phyloP scores from a whole-genome alignment of 2,329 filamentous ascomycete species.

The Nigrospora sphaerica region DNA sequence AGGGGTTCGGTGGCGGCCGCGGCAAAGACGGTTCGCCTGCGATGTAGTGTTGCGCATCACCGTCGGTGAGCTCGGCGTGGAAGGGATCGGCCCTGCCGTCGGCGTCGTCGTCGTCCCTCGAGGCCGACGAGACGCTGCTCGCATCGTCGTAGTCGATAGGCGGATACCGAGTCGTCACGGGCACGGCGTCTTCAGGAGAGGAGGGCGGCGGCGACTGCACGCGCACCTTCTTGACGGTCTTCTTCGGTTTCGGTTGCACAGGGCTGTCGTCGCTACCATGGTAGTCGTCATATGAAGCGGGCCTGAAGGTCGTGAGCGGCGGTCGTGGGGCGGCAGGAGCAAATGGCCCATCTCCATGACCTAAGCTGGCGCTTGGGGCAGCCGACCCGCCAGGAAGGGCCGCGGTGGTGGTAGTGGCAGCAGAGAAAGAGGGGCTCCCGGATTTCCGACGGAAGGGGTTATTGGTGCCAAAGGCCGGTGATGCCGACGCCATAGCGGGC shows the following conservation, averaged over 20 bases:
- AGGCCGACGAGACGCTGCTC: background rate
- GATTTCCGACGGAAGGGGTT: constrained; percentile 46
- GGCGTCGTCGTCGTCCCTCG: constrained; percentile 8
- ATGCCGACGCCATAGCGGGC: constrained; percentile 26
- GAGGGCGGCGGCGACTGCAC: constrained; percentile 57
- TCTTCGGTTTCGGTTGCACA: constrained; percentile 28
- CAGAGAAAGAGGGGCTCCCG: constrained; percentile 5
- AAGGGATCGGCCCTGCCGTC: constrained; percentile 16
- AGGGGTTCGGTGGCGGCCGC: constrained; percentile 41
- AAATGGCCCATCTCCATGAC: background rate
- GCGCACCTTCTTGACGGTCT: constrained; percentile 60
- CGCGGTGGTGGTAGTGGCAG: background rate
- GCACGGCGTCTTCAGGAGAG: constrained; percentile 44
- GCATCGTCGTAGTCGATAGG: constrained; percentile 13
- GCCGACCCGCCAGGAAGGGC: constrained; percentile 1
- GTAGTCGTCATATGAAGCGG: constrained; percentile 23
- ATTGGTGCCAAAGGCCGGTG: constrained; percentile 32
- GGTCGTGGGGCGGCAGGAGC: constrained; percentile 9
- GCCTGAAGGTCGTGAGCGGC: constrained; percentile 21
- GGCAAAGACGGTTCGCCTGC: constrained; percentile 11
- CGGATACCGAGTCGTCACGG: constrained; percentile 15
- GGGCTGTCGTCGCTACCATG: constrained; percentile 24
- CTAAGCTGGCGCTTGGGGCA: constrained; percentile 1
- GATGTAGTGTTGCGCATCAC: constrained; percentile 6
- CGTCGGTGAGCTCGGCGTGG: constrained; percentile 9